A percentile compares a stretch with the other conserved stretches of the same genome.
phyloP scores from a whole-genome alignment of 805 yeast genomes.

The Yarrowia hollandica region DNA sequence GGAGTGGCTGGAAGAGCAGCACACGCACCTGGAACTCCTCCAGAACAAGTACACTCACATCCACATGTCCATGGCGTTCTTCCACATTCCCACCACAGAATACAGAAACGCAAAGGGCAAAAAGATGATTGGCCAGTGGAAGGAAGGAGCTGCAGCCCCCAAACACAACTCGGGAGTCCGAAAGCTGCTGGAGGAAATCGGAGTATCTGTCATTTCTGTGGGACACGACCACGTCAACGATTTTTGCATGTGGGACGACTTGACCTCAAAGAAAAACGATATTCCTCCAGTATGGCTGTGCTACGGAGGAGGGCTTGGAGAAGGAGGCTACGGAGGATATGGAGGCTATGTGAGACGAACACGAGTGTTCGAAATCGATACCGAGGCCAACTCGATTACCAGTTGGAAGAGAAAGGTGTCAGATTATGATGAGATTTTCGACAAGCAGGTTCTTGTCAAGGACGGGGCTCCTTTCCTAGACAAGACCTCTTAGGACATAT shows the following conservation, averaged over 20 bases:
- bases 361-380: constrained; percentile 68
- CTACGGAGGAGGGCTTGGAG: constrained; percentile 91
- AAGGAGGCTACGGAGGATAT: constrained; percentile 95
- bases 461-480: constrained; percentile 44
- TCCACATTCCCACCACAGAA: constrained; percentile 93
- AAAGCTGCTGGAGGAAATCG: constrained; percentile 57
- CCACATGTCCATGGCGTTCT: constrained; percentile 80
- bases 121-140: constrained; percentile 58
- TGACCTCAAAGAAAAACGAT: background rate
- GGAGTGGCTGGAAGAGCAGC: constrained; percentile 50
- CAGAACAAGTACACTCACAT: constrained; percentile 44
- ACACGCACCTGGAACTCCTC: constrained; percentile 39
- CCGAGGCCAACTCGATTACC: constrained; percentile 48
- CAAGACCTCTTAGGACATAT: constrained; percentile 31
- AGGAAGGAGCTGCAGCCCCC: constrained; percentile 83
- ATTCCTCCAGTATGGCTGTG: constrained; percentile 68
- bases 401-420: constrained; percentile 77
- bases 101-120: constrained; percentile 50
- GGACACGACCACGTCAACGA: constrained; percentile 98
- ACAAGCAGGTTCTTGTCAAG: constrained; percentile 52
- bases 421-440: constrained; percentile 50
- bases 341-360: constrained; percentile 82
- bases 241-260: constrained; percentile 64
- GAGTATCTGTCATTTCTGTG: constrained; percentile 72
- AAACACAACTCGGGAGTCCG: constrained; percentile 66